These are phyloP conservation scores for Geosmithia flava DNA, from an alignment of 2,329 filamentous ascomycete genomes.

Conservation along the genomic window DNA sequence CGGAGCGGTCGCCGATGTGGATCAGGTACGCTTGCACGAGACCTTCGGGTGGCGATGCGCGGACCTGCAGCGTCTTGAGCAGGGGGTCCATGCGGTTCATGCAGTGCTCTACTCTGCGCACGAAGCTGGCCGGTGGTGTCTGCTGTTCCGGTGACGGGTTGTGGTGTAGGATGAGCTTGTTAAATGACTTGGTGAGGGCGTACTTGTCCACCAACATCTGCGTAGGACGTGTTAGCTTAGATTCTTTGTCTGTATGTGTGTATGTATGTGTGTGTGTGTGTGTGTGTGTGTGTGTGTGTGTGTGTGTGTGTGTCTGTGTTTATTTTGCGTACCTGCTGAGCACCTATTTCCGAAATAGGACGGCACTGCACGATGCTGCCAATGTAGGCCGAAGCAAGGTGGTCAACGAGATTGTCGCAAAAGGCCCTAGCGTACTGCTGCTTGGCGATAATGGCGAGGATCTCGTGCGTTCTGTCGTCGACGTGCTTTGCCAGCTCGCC, in stretches of 20 bases:
- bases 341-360: constrained; percentile 85
- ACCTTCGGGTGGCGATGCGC: constrained; percentile 79
- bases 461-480: constrained; percentile 59
- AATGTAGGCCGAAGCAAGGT: constrained; percentile 68
- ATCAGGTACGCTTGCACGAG: constrained; percentile 96
- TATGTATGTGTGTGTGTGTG: too few species aligned
- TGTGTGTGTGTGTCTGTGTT: too few species aligned
- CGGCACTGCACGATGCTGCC: constrained; percentile 76
- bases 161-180: constrained; percentile 56
- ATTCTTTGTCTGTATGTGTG: constrained; percentile 7
- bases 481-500: constrained; percentile 65
- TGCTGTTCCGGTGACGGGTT: constrained; percentile 28
- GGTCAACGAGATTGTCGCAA: constrained; percentile 90
- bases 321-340: constrained; percentile 57
- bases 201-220: constrained; percentile 96
- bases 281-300: too few species aligned
- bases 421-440: constrained; percentile 91
- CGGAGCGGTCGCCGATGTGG: constrained; percentile 87
- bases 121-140: constrained; percentile 47
- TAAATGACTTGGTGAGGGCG: constrained; percentile 68
- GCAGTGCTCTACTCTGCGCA: constrained; percentile 73
- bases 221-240: background rate
- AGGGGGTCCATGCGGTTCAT: constrained; percentile 85
- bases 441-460: constrained; percentile 69
- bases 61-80: constrained; percentile 93